These are phyloP conservation scores for Fagopyrum esculentum DNA, from an alignment of 148 eudicot genomes.

Conservation along the genomic window DNA sequence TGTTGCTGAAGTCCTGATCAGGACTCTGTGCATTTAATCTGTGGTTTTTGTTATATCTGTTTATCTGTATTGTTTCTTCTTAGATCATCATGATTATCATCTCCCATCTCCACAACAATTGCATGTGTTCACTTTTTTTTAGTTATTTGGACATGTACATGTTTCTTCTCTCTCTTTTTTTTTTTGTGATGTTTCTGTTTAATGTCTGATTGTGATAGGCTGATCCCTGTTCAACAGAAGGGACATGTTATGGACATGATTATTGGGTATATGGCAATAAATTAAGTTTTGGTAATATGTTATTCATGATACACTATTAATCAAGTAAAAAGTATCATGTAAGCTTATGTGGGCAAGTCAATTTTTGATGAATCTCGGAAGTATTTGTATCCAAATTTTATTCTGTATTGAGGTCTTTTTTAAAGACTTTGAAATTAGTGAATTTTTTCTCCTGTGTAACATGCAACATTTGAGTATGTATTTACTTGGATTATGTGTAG, in stretches of 20 bases:
- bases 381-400: background rate
- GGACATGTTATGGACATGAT: too few species aligned
- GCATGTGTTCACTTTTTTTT: too few species aligned
- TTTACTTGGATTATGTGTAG: background rate
- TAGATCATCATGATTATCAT: background rate
- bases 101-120: too few species aligned
- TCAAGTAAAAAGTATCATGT: background rate
- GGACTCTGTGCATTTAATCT: background rate
- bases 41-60: background rate
- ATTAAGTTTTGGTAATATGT: too few species aligned
- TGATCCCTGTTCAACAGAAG: too few species aligned
- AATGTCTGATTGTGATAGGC: too few species aligned
- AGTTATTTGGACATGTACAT: too few species aligned
- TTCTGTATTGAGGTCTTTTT: background rate
- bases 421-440: background rate
- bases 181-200: too few species aligned
- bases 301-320: too few species aligned
- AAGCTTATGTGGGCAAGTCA: background rate
- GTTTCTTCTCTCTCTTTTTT: too few species aligned
- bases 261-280: too few species aligned
- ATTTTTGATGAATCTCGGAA: background rate
- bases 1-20: background rate
- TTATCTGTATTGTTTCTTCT: too few species aligned
- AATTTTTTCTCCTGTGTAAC: background rate
- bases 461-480: background rate